Evolutionary conservation across 2,329 filamentous ascomycete genomes (phyloP), one percentile per base, ranked within the genome.

Genomic region (Colletotrichum lentis): DNA sequence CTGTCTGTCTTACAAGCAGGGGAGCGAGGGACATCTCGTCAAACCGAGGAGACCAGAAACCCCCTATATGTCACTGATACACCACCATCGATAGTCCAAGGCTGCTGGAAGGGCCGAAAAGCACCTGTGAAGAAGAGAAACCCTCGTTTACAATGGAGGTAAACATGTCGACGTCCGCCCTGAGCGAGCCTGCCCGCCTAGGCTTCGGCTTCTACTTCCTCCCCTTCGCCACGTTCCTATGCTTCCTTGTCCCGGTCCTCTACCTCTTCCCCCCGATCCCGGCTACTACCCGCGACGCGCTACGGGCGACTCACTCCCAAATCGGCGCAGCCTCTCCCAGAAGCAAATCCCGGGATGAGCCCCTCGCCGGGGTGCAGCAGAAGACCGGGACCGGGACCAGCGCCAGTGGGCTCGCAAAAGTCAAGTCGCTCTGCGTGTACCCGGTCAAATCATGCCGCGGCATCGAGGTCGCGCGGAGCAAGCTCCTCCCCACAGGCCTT

Each of bases 391-490:
- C 71, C 46, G 43, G 50, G 47, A 69, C 71, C 46, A 46, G 37
- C 12, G 31, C 64, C 35, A 63, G 35, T 37, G 50, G 50, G 43
- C 59, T 69, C 74, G 52, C 27, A 18, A 53, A 12, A 70, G 76
- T 86, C 59, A 79, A 93, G 77, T 91, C 91, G 63, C 82, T 97
- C 59, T 90, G 89, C 80, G 85, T 94, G 68, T 95, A 96, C 77
- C 94, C 94, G 0, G 80, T 97, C 77, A 95, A 96, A 80, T 93
- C 91, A 64, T 97, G 93, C 77, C 83, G 82, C 64, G 91, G 91
- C 35, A 88, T 97, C 62, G 92, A 96, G 79, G 78, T 97, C 54
- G 80, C 86, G 59, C 80, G 84, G 69, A 87, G 86, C 68, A 85
- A 87, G 62, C 84, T 96, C 18, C 79, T 92, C 53, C 81, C 87